Evolutionary conservation across 2,329 filamentous ascomycete species (phyloP).

Genomic region (Aspergillus pseudotamarii): DNA sequence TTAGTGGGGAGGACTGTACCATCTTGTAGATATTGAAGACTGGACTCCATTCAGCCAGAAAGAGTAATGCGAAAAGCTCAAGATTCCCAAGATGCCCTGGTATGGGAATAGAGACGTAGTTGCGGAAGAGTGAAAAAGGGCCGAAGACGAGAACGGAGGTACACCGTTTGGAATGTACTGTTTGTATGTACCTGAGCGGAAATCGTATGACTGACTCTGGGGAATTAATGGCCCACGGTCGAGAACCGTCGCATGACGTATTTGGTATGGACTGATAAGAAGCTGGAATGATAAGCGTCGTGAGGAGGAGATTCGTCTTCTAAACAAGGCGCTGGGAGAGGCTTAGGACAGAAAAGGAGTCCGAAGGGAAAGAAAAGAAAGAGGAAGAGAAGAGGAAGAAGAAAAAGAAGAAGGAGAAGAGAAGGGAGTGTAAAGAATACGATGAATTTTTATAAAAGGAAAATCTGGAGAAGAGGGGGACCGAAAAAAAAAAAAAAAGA

Average conservation of each 20-base stretch:
- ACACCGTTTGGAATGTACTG: background rate
- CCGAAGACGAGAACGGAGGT: background rate
- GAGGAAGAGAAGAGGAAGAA: slow-evolving; percentile 5
- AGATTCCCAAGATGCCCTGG: background rate
- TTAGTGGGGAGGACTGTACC: slow-evolving; percentile 26
- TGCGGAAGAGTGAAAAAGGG: background rate
- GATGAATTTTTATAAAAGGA: background rate
- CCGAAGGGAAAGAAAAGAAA: background rate
- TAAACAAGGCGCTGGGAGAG: background rate
- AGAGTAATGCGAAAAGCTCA: background rate
- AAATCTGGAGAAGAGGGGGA: background rate
- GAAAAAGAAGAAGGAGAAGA: slow-evolving; percentile 3
- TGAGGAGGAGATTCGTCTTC: too few relatives aligned
- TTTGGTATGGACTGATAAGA: slow-evolving; percentile 3
- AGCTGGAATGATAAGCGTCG: background rate
- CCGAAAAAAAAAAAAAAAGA: background rate
- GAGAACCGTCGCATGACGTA: background rate
- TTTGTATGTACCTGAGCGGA: background rate
- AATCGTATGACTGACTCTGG: slow-evolving; percentile 10
- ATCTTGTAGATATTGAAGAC: slow-evolving; percentile 34
- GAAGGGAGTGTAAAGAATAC: background rate
- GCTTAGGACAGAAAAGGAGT: slow-evolving; percentile 6
- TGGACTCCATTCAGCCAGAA: slow-evolving; percentile 30
- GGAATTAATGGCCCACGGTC: background rate
- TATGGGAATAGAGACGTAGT: background rate